phyloP scores from a whole-genome alignment of 2,329 filamentous ascomycete genomes.

The Pseudogymnoascus sp. region DNA sequence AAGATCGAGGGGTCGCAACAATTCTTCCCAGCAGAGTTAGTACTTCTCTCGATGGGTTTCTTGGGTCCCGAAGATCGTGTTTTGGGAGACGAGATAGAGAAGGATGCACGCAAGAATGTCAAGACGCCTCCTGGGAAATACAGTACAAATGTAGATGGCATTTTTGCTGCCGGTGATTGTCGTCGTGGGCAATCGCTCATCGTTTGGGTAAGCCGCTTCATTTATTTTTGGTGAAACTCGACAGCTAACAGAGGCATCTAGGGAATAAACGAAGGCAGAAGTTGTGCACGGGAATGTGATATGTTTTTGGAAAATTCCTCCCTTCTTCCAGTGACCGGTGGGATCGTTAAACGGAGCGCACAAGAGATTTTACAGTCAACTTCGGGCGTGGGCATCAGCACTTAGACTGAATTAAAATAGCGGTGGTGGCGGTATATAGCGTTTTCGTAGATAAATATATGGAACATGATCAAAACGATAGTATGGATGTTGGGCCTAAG shows the following conservation, averaged over 20 bases:
- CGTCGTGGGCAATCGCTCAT: conserved; percentile 91
- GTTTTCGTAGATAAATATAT: not conserved
- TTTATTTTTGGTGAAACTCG: not conserved
- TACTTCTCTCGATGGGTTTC: conserved; percentile 96
- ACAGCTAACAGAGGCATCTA: conserved; percentile 38
- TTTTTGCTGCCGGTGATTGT: conserved; percentile 93
- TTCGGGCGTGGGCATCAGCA: not conserved
- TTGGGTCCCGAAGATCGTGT: conserved; percentile 85
- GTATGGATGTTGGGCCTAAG: not conserved
- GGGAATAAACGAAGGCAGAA: conserved; percentile 96
- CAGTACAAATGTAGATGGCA: conserved; percentile 75
- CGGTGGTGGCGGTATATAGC: not conserved
- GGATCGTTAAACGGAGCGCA: conserved; percentile 79
- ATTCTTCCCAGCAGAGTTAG: conserved; percentile 93
- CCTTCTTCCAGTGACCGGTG: conserved; percentile 79
- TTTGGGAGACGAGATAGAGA: conserved; percentile 80
- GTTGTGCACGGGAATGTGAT: conserved; percentile 87
- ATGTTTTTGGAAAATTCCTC: conserved; percentile 74
- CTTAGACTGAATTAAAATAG: not conserved
- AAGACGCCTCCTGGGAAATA: conserved; percentile 88
- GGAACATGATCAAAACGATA: not conserved
- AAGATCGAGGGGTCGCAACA: conserved; percentile 87
- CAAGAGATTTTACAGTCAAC: conserved; percentile 53
- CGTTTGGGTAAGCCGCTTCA: conserved; percentile 60
- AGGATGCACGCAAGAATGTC: conserved; percentile 88